These are phyloP conservation scores for Phytophthora niederhauseri DNA, from an alignment of 352 stramenopile genomes.

Conservation along the genomic window DNA sequence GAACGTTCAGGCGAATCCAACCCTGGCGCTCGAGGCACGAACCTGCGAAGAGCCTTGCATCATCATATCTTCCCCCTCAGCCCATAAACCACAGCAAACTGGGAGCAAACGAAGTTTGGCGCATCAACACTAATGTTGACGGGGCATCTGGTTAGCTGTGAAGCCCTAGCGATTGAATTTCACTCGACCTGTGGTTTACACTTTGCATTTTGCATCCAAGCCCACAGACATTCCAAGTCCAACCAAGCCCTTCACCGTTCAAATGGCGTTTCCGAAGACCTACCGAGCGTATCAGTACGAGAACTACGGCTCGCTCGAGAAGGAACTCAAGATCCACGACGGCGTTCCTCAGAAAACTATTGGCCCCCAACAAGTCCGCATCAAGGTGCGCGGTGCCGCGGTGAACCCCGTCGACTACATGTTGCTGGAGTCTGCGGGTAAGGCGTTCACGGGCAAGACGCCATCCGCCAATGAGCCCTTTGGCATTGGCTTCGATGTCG, in stretches of 20 bases:
- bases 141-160: no score
- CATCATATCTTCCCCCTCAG: no score
- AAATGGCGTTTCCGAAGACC: slow-evolving; percentile 22
- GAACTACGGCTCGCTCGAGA: slow-evolving; percentile 24
- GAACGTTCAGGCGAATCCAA: no score
- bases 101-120: no score
- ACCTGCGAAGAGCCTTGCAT: no score
- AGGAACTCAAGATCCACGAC: slow-evolving; percentile 25
- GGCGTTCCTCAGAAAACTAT: slow-evolving; percentile 11
- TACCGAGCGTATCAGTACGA: slow-evolving; percentile 37
- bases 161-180: no score
- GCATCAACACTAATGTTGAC: no score
- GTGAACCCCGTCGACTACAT: slow-evolving; percentile 74
- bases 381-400: slow-evolving; percentile 57
- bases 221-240: background rate
- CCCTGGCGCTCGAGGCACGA: no score
- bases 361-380: slow-evolving; percentile 39
- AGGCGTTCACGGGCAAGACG: slow-evolving; percentile 20
- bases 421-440: slow-evolving; percentile 35
- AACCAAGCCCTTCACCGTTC: background rate
- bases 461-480: slow-evolving; percentile 34
- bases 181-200: no score
- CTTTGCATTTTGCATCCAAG: no score
- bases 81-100: no score
- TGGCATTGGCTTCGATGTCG: slow-evolving; percentile 41